These are phyloP conservation scores for Chlamydomonas eustigma DNA, from an alignment of 139 green algal genomes.

Conservation along the genomic window DNA sequence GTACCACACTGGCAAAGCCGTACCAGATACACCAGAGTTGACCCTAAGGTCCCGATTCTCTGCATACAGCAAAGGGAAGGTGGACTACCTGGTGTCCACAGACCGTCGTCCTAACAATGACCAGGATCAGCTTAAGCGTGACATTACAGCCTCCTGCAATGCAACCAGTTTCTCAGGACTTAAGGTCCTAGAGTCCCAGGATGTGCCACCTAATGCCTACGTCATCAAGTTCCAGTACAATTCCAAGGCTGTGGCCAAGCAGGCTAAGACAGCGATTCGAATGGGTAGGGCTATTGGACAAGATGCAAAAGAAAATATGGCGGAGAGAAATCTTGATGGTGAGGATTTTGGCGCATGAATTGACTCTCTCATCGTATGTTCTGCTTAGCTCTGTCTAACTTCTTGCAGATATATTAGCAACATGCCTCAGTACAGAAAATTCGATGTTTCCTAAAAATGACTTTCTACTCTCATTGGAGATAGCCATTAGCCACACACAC, in stretches of 20 bases:
- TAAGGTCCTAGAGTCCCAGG: not conserved
- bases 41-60: conserved; percentile 9
- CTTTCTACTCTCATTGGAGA: too few species aligned
- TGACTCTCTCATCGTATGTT: too few species aligned
- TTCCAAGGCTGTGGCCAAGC: not conserved
- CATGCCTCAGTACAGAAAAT: too few species aligned
- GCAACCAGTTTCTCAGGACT: not conserved
- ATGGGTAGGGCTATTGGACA: not conserved
- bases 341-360: too few species aligned
- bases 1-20: not conserved
- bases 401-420: too few species aligned
- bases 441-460: too few species aligned
- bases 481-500: too few species aligned
- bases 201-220: not conserved
- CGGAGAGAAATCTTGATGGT: conserved; percentile 3
- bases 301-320: not conserved
- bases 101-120: not conserved
- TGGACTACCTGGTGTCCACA: conserved; percentile 3
- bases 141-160: conserved; percentile 1
- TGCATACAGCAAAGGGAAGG: not conserved
- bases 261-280: not conserved
- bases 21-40: not conserved
- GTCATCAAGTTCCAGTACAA: conserved; percentile 13
- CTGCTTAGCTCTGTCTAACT: too few species aligned
- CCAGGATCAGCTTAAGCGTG: not conserved